Conservation (phyloP, 2,329 filamentous ascomycete species). For the Colletotrichum paranaense region DNA sequence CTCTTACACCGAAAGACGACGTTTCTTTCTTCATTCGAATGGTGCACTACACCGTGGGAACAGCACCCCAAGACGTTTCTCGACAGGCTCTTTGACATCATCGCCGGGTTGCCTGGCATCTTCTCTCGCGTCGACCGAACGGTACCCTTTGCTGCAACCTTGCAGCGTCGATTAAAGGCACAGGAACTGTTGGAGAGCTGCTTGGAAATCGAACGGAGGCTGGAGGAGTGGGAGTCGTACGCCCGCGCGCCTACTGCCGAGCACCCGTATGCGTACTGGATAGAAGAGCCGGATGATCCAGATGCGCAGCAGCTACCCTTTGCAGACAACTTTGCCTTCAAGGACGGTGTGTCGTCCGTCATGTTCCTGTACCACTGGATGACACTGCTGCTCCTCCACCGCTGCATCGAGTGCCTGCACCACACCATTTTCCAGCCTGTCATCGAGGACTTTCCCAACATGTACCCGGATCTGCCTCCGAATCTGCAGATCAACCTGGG, state of each 20-base stretch:
- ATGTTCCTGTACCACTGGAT: constrained; percentile 67
- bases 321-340: constrained; percentile 56
- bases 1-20: constrained; percentile 61
- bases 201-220: constrained; percentile 58
- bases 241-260: constrained; percentile 43
- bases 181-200: constrained; percentile 61
- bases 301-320: constrained; percentile 54
- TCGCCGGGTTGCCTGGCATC: constrained; percentile 59
- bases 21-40: constrained; percentile 63
- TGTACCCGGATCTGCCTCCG: constrained; percentile 52
- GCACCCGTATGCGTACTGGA: constrained; percentile 53
- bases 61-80: constrained; percentile 61
- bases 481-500: constrained; percentile 53
- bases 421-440: constrained; percentile 56
- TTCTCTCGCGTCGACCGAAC: constrained; percentile 58
- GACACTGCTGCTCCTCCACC: constrained; percentile 60
- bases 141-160: constrained; percentile 49
- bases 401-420: constrained; percentile 59
- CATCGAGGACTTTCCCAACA: constrained; percentile 51
- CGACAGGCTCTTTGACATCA: constrained; percentile 64
- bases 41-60: constrained; percentile 64
- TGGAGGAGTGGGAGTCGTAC: constrained; percentile 59
- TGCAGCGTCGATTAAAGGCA: constrained; percentile 55
- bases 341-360: constrained; percentile 55
- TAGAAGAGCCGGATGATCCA: constrained; percentile 44